Percentiles rank a stretch among this genome's conserved stretches.
Evolutionary conservation across 768 basidiomycete genomes (phyloP).

Genomic region (Macrolepiota albuminosa): DNA sequence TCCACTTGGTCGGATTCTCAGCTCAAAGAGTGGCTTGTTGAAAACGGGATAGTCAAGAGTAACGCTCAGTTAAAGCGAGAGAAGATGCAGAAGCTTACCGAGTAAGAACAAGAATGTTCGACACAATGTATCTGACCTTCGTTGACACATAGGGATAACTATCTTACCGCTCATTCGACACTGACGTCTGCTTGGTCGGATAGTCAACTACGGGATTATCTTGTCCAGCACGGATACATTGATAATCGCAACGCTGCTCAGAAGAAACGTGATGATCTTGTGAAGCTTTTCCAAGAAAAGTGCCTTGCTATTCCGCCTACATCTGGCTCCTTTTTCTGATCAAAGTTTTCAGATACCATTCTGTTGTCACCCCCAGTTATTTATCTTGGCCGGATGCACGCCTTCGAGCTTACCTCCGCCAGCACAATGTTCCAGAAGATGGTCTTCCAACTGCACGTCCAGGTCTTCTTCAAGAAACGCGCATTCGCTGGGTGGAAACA

Average conservation of each 20-base stretch:
- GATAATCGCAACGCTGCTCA: constrained; percentile 43
- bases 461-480: constrained; percentile 74
- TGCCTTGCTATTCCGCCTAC: constrained; percentile 24
- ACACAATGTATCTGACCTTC: background rate
- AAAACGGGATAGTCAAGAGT: constrained; percentile 67
- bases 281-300: constrained; percentile 70
- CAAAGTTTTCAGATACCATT: constrained; percentile 42
- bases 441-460: constrained; percentile 60
- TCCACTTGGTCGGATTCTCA: constrained; percentile 75
- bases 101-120: constrained; percentile 42
- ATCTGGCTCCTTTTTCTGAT: background rate
- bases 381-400: constrained; percentile 91
- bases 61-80: constrained; percentile 64
- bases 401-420: constrained; percentile 82
- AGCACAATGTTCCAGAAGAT: constrained; percentile 69
- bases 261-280: constrained; percentile 70
- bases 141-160: constrained; percentile 52
- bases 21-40: constrained; percentile 73
- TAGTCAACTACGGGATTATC: constrained; percentile 65
- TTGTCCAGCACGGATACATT: constrained; percentile 68
- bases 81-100: constrained; percentile 71
- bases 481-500: constrained; percentile 75
- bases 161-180: constrained; percentile 52
- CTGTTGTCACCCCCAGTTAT: constrained; percentile 52
- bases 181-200: constrained; percentile 72